These are phyloP conservation scores for Rhipidocladum racemiflorum DNA, from an alignment of 176 grass and related monocot genomes.

Conservation along the genomic window DNA sequence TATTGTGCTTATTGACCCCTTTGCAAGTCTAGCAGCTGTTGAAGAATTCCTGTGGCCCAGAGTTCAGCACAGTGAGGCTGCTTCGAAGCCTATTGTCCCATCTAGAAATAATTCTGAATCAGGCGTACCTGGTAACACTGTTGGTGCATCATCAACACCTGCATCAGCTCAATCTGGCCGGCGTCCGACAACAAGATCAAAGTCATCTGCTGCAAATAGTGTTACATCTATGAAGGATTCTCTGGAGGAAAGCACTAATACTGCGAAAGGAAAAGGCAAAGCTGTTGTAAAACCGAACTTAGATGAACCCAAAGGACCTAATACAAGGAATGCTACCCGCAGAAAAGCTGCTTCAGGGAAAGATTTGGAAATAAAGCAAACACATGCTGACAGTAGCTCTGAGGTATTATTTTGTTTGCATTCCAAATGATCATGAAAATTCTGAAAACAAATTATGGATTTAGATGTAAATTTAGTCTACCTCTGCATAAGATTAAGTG, in stretches of 20 bases:
- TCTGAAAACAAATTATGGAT: too few species aligned
- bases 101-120: slow-evolving; percentile 72
- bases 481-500: neutral
- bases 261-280: slow-evolving; percentile 83
- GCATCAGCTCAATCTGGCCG: slow-evolving; percentile 43
- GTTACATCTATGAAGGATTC: slow-evolving; percentile 50
- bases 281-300: slow-evolving; percentile 58
- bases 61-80: slow-evolving; percentile 69
- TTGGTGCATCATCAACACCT: slow-evolving; percentile 44
- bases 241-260: slow-evolving; percentile 47
- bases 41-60: slow-evolving; percentile 95
- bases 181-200: slow-evolving; percentile 69
- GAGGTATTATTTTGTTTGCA: slow-evolving; percentile 52
- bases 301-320: slow-evolving; percentile 60
- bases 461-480: neutral
- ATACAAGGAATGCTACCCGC: slow-evolving; percentile 67
- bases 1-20: slow-evolving; percentile 81
- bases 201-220: slow-evolving; percentile 56
- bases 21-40: slow-evolving; percentile 69
- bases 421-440: neutral
- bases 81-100: slow-evolving; percentile 38
- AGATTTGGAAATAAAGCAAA: slow-evolving; percentile 59
- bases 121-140: slow-evolving; percentile 29
- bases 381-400: slow-evolving; percentile 65
- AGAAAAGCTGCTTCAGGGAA: slow-evolving; percentile 72